Conservation (phyloP, 2,329 filamentous ascomycete species). For the Blumeriella jaapii region DNA sequence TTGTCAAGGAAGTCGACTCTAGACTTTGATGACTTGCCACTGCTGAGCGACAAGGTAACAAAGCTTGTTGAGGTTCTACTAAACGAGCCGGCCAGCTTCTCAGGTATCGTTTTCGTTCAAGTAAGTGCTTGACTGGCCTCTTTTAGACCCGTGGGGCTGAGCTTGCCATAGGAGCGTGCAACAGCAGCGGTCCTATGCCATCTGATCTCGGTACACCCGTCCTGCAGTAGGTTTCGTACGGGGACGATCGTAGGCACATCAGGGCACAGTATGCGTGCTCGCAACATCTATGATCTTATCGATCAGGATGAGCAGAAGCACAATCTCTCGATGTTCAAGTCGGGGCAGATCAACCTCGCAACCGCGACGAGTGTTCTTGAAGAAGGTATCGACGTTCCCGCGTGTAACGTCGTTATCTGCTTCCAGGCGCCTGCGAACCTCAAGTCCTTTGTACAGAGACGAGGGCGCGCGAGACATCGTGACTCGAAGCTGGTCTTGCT, state of each 20-base stretch:
- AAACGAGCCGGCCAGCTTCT: conserved; percentile 32
- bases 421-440: conserved; percentile 50
- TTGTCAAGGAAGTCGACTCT: conserved; percentile 17
- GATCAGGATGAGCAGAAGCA: conserved; percentile 28
- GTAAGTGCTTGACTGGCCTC: conserved; percentile 34
- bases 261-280: conserved; percentile 27
- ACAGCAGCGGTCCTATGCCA: conserved; percentile 49
- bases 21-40: conserved; percentile 10
- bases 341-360: conserved; percentile 42
- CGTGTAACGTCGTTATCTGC: conserved; percentile 53
- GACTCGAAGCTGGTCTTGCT: conserved; percentile 40
- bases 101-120: conserved; percentile 54
- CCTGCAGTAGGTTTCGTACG: conserved; percentile 34
- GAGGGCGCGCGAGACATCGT: conserved; percentile 51
- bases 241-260: conserved; percentile 47
- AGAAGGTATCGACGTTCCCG: conserved; percentile 56
- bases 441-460: conserved; percentile 53
- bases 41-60: conserved; percentile 45
- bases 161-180: conserved; percentile 39
- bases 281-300: conserved; percentile 31
- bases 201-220: conserved; percentile 36
- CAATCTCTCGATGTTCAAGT: conserved; percentile 40
- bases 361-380: conserved; percentile 47
- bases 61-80: conserved; percentile 42
- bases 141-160: neutral